Evolutionary conservation across 2,329 filamentous ascomycete species (phyloP), one percentile per base, ranked within the genome.

Genomic region (Colletotrichum chrysophilum): DNA sequence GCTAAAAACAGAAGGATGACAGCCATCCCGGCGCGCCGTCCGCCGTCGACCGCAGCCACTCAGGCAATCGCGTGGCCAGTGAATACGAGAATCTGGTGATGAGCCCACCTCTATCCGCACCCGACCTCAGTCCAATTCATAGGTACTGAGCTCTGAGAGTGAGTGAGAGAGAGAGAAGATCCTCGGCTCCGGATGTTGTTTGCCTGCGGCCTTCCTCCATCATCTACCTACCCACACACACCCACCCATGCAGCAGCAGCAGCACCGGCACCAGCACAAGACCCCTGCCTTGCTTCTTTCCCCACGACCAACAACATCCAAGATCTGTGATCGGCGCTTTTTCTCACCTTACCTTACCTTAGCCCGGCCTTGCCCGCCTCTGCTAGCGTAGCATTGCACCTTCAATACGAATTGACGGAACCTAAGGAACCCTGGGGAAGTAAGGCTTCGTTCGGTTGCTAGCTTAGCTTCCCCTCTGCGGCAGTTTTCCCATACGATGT

Each of bases 271-370:
- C n/a, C n/a, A n/a, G 43, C 43, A 7, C n/a, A 21, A 16, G 61
- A 34, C n/a, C 60, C 60, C 32, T 16, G 32, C 43, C 32, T 36
- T 14, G 16, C 14, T 38, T 43, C 13, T 70, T 68, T 68, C 73
- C 73, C 73, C 73, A 73, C 73, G 48, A 68, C 56, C 58, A 26
- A 52, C 48, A 58, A 32, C 34, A 26, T 43, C 43, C 69, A 38
- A 73, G 64, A 73, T 75, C 73, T 73, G 70, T 60, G 70, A 75
- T 75, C 73, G 64, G 62, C 73, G 32, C 21, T 61, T 58, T 60
- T 70, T 52, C 67, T 71, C 55, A 18, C 32, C n/a, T 58, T 48
- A 55, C 12, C 58, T 30, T 32, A 32, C 58, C 55, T 71, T 43
- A 38, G 58, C 56, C n/a, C 26, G 43, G 34, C 34, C 52, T 55